Percentiles rank a stretch among this genome's conserved stretches.
Evolutionary conservation across 306 rosid genomes (phyloP).

Genomic region (Sesbania bispinosa): DNA sequence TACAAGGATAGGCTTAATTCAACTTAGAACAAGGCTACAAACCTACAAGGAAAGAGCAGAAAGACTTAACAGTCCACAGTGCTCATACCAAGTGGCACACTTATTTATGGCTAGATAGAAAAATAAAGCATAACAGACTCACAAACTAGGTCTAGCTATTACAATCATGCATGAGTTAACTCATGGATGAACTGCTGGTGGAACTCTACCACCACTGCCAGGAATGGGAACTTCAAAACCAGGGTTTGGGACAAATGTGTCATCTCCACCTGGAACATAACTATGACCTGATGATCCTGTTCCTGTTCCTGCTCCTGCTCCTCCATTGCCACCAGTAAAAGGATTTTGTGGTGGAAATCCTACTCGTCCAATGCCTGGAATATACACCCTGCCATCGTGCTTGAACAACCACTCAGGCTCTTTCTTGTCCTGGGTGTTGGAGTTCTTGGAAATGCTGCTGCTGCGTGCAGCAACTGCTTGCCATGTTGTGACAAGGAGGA

Average conservation of each 20-base stretch:
- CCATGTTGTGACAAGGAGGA: conserved; percentile 43
- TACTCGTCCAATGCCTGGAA: conserved; percentile 72
- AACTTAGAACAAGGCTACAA: neutral
- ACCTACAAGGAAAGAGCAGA: conserved; percentile 1
- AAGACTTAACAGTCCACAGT: neutral
- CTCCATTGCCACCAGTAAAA: too few species aligned
- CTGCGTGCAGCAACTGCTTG: conserved; percentile 44
- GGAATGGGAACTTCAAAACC: conserved; percentile 66
- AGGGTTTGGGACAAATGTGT: conserved; percentile 66
- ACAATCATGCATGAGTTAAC: conserved; percentile 10
- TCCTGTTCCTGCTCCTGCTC: neutral
- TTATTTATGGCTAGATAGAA: conserved; percentile 18
- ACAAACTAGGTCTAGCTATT: conserved; percentile 14
- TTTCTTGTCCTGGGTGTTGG: conserved; percentile 38
- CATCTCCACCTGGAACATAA: conserved; percentile 73
- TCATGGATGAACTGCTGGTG: conserved; percentile 40
- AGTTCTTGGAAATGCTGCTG: conserved; percentile 1
- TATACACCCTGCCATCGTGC: conserved; percentile 29
- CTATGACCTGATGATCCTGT: neutral
- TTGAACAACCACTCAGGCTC: conserved; percentile 52
- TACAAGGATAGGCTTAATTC: neutral
- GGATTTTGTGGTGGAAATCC: too few species aligned
- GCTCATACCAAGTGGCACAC: conserved; percentile 18
- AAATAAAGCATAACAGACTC: neutral
- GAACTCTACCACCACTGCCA: conserved; percentile 39